Evolutionary conservation across 2,329 filamentous ascomycete genomes (phyloP), one percentile per base, ranked within the genome.

Genomic region (Stagonosporopsis vannaccii): DNA sequence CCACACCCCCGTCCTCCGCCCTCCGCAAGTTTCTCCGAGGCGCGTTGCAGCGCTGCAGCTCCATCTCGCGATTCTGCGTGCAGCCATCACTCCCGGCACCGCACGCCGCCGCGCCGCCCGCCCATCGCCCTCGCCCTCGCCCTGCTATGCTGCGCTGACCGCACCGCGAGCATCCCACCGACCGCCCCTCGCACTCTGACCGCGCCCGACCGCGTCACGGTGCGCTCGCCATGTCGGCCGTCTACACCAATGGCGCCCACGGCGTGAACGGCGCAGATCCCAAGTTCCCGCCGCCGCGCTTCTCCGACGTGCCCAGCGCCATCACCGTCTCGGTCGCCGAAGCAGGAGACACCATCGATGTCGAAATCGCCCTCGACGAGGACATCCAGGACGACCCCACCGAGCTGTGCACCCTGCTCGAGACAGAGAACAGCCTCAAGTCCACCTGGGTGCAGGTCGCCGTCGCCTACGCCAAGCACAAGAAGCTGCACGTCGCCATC

Each of bases 371-470:
- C 73, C 86, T 98, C 50, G 90, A 93, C 73, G 91, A 94, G 63
- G 71, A 75, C 59, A 87, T 97, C 35, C 86, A 93, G 58, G 95
- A 98, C 75, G 95, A 98, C 73, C 91, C 92, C 19, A 97, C 91
- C 42, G 95, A 99, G 79, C 85, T 99, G 5, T 99, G 95, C 76
- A 95, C 91, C 26, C 84, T 99, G 46, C 87, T 99, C 61, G 94
- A 99, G 79, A 96, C 95, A 71, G 96, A 99, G 77, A 88, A 89
- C 70, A 93, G 92, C 15, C 90, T 91, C 33, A 92, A 94, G 69
- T 91, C 89, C 48, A 96, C 96, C 67, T 99, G 96, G 96, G 94
- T 99, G 83, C 94, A 92, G n/a, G 95, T 98, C 64, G 91, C 96
- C 37, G 84, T 98, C 56, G 94, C 94, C 43, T 99, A 99, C 73